Evolutionary conservation across 2,329 filamentous ascomycete species (phyloP).

Genomic region (Venturia effusa): DNA sequence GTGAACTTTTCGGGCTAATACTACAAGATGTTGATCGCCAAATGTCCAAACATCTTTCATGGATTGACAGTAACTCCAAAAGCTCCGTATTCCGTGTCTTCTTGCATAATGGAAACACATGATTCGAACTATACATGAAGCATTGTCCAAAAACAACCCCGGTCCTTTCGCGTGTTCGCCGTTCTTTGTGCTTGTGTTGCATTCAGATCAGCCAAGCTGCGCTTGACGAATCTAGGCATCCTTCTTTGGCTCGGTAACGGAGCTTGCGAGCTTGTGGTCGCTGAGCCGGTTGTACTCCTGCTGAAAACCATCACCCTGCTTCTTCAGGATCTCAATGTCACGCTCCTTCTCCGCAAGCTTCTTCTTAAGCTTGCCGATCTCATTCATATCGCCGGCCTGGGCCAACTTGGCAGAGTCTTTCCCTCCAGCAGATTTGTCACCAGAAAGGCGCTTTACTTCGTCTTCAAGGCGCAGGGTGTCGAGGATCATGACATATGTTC

Average conservation of each 20-base stretch:
- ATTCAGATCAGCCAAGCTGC: not conserved
- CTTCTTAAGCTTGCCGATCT: conserved; percentile 59
- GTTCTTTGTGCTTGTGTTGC: not conserved
- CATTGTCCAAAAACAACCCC: not conserved
- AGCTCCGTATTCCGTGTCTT: not conserved
- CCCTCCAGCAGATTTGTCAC: conserved; percentile 40
- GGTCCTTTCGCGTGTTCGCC: not conserved
- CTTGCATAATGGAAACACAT: not conserved
- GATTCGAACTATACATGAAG: not conserved
- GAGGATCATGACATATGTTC: conserved; percentile 95
- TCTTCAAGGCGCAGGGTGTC: conserved; percentile 88
- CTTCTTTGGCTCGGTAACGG: conserved; percentile 42
- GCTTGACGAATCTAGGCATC: conserved; percentile 17
- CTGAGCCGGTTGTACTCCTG: conserved; percentile 78
- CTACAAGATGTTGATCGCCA: not conserved
- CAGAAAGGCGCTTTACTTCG: conserved; percentile 75
- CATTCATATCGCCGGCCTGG: conserved; percentile 60
- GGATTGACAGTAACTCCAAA: not conserved
- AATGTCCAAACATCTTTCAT: not conserved
- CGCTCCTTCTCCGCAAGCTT: conserved; percentile 62
- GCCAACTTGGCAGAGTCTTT: conserved; percentile 65
- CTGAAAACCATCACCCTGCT: conserved; percentile 75
- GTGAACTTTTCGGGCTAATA: not conserved
- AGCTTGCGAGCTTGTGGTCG: conserved; percentile 46
- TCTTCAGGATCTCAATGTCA: conserved; percentile 81